These are phyloP conservation scores for Mucuna pruriens DNA, from an alignment of 306 rosid genomes.

Conservation along the genomic window DNA sequence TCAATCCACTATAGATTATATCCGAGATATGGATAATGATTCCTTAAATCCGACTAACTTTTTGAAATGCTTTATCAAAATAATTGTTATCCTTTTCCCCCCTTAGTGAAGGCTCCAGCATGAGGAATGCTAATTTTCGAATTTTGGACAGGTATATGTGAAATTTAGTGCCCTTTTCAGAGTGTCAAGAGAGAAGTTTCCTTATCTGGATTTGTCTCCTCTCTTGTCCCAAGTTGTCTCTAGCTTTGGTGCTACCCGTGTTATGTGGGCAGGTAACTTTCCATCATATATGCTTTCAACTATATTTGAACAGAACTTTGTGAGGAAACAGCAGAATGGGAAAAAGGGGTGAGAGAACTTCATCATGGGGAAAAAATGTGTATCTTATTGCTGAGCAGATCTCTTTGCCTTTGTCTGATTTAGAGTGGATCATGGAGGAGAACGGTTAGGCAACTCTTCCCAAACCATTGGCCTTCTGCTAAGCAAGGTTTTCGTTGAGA, in stretches of 20 bases:
- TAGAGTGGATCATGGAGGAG: conserved; percentile 80
- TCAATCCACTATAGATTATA: background rate
- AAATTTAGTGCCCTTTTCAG: conserved; percentile 85
- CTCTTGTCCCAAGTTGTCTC: conserved; percentile 61
- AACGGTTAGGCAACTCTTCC: conserved; percentile 61
- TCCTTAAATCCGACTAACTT: too few relatives aligned
- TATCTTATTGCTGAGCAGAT: conserved; percentile 48
- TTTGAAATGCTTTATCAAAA: too few relatives aligned
- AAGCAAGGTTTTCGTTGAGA: background rate
- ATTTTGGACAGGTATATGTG: conserved; percentile 64
- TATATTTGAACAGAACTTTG: background rate
- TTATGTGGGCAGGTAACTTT: conserved; percentile 78
- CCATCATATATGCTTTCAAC: background rate
- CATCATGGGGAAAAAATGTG: conserved; percentile 9
- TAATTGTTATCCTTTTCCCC: too few relatives aligned
- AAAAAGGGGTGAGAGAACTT: background rate
- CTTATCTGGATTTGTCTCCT: conserved; percentile 63
- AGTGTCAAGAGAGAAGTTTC: conserved; percentile 70
- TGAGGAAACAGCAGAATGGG: background rate
- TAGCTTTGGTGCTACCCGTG: conserved; percentile 72
- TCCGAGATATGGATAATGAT: too few relatives aligned
- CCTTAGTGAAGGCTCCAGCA: background rate
- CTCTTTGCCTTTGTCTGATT: conserved; percentile 55
- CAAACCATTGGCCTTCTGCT: conserved; percentile 28
- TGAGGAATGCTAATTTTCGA: conserved; percentile 4